Evolutionary conservation across 2,329 filamentous ascomycete species (phyloP).

Genomic region (Neonectria hederae): DNA sequence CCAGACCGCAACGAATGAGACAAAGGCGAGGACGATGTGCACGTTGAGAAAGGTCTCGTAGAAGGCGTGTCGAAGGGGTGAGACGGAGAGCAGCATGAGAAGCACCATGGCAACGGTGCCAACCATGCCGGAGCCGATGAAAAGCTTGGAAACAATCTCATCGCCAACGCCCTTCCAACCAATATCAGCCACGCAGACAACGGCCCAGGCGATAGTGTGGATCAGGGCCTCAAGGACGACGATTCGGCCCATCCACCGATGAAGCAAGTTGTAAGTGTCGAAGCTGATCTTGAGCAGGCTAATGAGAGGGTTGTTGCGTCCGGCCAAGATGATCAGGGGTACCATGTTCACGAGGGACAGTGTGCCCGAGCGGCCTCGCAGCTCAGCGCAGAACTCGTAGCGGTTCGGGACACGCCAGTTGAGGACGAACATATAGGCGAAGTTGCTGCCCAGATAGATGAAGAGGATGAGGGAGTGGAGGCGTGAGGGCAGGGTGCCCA

Average conservation of each 20-base stretch:
- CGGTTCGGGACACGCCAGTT: slow-evolving; percentile 67
- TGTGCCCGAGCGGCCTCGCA: slow-evolving; percentile 86
- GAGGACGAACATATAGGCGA: slow-evolving; percentile 69
- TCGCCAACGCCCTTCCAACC: slow-evolving; percentile 68
- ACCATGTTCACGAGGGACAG: slow-evolving; percentile 91
- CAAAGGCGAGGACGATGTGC: slow-evolving; percentile 79
- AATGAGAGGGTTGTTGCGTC: slow-evolving; percentile 94
- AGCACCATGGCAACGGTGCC: slow-evolving; percentile 69
- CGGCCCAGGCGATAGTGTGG: slow-evolving; percentile 78
- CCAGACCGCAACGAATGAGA: slow-evolving; percentile 77
- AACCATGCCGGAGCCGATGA: slow-evolving; percentile 72
- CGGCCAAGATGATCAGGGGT: slow-evolving; percentile 86
- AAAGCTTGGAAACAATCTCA: slow-evolving; percentile 66
- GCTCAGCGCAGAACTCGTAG: slow-evolving; percentile 77
- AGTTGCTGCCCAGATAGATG: slow-evolving; percentile 68
- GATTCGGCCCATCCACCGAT: slow-evolving; percentile 80
- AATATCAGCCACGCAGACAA: slow-evolving; percentile 73
- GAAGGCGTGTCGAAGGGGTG: slow-evolving; percentile 88
- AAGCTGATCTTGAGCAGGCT: slow-evolving; percentile 85
- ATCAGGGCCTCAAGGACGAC: slow-evolving; percentile 73
- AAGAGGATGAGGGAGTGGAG: slow-evolving; percentile 68
- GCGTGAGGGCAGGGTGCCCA: slow-evolving; percentile 71
- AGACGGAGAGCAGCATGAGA: slow-evolving; percentile 76
- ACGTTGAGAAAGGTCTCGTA: slow-evolving; percentile 95
- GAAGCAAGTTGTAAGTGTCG: slow-evolving; percentile 88